These are phyloP conservation scores for Schizosaccharomyces lindneri DNA, from an alignment of 805 yeast species.

Conservation along the genomic window DNA sequence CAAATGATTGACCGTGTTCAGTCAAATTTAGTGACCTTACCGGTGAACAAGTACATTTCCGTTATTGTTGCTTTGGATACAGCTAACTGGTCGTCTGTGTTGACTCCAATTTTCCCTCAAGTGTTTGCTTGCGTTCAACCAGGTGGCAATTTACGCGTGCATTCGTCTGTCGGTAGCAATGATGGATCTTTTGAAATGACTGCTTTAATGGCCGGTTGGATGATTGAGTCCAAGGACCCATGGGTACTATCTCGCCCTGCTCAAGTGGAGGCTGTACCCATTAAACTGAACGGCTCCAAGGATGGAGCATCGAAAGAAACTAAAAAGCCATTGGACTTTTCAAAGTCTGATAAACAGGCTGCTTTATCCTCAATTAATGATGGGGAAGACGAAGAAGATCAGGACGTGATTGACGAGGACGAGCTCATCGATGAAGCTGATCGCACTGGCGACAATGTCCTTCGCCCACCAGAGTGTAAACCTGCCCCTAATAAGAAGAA, in stretches of 20 bases:
- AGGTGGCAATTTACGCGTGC: conserved; percentile 3
- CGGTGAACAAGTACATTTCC: conserved; percentile 1
- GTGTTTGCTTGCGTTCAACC: conserved; percentile 12
- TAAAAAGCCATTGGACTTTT: conserved; percentile 13
- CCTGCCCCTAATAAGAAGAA: conserved; percentile 32
- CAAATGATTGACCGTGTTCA: conserved; percentile 6
- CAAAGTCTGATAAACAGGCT: conserved; percentile 21
- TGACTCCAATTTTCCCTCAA: conserved; percentile 5
- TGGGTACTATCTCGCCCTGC: conserved; percentile 13
- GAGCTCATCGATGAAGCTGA: conserved; percentile 29
- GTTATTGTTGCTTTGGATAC: conserved; percentile 3
- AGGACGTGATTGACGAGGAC: conserved; percentile 19
- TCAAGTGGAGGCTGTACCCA: conserved; percentile 7
- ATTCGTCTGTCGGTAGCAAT: conserved; percentile 12
- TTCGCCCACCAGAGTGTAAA: conserved; percentile 36
- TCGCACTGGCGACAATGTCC: conserved; percentile 18
- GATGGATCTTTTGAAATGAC: conserved; percentile 23
- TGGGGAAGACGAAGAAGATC: conserved; percentile 11
- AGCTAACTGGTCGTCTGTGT: background rate
- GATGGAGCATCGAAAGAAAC: conserved; percentile 15
- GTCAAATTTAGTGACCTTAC: conserved; percentile 1
- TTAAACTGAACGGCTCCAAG: conserved; percentile 9
- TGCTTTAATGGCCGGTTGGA: conserved; percentile 39
- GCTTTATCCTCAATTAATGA: conserved; percentile 23
- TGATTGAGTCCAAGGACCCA: conserved; percentile 12